These are phyloP conservation scores for Gnetum montanum DNA, from an alignment of 75 land plant genomes.

Conservation along the genomic window DNA sequence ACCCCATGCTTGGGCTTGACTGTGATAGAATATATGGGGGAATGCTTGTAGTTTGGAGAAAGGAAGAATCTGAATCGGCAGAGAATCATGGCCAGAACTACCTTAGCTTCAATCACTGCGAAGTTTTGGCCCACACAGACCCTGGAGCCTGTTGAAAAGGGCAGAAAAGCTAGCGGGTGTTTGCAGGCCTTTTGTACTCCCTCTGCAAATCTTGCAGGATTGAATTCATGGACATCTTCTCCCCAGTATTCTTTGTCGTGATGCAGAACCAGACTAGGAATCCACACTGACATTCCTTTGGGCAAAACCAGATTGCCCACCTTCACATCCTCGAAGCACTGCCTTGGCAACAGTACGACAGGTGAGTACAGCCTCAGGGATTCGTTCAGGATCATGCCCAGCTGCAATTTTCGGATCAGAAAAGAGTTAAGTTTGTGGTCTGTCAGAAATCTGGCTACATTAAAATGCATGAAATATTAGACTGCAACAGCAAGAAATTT, in stretches of 20 bases:
- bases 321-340: slow-evolving; percentile 54
- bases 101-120: slow-evolving; percentile 75
- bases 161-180: slow-evolving; percentile 41
- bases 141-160: slow-evolving; percentile 67
- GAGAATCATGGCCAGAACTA: slow-evolving; percentile 66
- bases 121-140: slow-evolving; percentile 73
- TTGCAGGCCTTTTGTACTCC: slow-evolving; percentile 29
- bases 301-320: slow-evolving; percentile 58
- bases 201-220: slow-evolving; percentile 57
- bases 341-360: slow-evolving; percentile 40
- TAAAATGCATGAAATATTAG: not conserved
- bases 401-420: no score
- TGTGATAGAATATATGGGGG: slow-evolving; percentile 51
- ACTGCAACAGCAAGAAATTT: not conserved
- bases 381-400: slow-evolving; percentile 79
- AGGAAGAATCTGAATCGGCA: slow-evolving; percentile 41
- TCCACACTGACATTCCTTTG: slow-evolving; percentile 62
- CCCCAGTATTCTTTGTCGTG: slow-evolving; percentile 72
- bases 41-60: slow-evolving; percentile 65
- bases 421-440: slow-evolving; percentile 1
- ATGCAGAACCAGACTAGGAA: slow-evolving; percentile 61
- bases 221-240: slow-evolving; percentile 61
- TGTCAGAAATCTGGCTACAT: not conserved
- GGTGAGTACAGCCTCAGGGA: slow-evolving; percentile 74
- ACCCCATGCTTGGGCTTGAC: slow-evolving; percentile 69